A percentile compares a stretch with the other conserved stretches of the same genome.
Evolutionary conservation across 192 early-diverging fungal species (phyloP).

Genomic region (Coemansia sp.): DNA sequence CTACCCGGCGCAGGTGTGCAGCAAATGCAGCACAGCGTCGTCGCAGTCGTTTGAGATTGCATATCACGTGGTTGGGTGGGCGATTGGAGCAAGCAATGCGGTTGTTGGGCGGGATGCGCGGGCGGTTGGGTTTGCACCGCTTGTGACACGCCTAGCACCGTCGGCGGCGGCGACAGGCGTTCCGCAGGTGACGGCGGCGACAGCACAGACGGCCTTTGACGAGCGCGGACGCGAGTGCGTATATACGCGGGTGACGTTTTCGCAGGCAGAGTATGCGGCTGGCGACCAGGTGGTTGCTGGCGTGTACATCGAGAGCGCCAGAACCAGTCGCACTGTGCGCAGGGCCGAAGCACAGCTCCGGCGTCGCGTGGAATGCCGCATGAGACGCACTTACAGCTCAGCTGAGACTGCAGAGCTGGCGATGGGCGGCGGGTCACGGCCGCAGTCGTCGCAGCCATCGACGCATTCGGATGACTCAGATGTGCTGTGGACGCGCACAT

Average conservation of each 20-base stretch:
- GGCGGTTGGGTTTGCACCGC: slow-evolving; percentile 26
- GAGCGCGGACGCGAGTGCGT: slow-evolving; percentile 43
- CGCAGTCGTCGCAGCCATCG: slow-evolving; percentile 40
- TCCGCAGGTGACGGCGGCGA: slow-evolving; percentile 28
- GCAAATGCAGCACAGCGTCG: slow-evolving; percentile 28
- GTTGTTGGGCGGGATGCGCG: slow-evolving; percentile 6
- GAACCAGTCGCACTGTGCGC: slow-evolving; percentile 40
- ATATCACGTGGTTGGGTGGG: slow-evolving; percentile 39
- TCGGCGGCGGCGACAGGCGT: neutral
- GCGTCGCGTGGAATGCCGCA: slow-evolving; percentile 49
- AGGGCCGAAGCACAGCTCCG: slow-evolving; percentile 49
- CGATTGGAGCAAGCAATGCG: slow-evolving; percentile 5
- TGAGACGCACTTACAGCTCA: slow-evolving; percentile 45
- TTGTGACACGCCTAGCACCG: slow-evolving; percentile 10
- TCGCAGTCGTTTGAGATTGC: slow-evolving; percentile 53
- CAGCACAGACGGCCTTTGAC: slow-evolving; percentile 28
- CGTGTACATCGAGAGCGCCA: slow-evolving; percentile 44
- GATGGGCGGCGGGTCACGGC: slow-evolving; percentile 19
- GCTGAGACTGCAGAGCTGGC: slow-evolving; percentile 41
- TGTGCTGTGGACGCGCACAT: slow-evolving; percentile 43
- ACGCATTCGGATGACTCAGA: slow-evolving; percentile 43
- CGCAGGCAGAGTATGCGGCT: slow-evolving; percentile 45
- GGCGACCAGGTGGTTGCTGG: slow-evolving; percentile 53
- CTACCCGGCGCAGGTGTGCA: slow-evolving; percentile 38
- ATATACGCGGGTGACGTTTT: slow-evolving; percentile 43